phyloP scores from a whole-genome alignment of 169 alveolate species.

The Eimeria sp. region DNA sequence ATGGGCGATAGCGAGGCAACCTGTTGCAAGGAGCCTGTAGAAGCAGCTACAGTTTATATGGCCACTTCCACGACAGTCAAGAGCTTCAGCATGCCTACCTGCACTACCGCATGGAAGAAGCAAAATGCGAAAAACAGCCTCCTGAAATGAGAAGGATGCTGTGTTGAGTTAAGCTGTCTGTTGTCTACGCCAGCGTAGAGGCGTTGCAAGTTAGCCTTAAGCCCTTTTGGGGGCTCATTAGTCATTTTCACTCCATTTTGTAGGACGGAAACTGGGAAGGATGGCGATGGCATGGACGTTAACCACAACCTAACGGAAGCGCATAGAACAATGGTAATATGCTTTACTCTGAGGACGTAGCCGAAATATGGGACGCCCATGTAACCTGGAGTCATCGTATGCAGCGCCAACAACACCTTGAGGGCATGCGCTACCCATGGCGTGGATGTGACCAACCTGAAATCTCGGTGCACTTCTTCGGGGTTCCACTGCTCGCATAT shows the following conservation, averaged over 20 bases:
- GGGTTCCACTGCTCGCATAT: constrained; percentile 89
- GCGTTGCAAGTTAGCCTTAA: constrained; percentile 93
- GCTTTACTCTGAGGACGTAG: not conserved
- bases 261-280: constrained; percentile 90
- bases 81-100: constrained; percentile 87
- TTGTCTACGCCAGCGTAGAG: constrained; percentile 75
- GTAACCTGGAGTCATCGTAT: not conserved
- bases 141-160: constrained; percentile 94
- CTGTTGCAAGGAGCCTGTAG: not conserved
- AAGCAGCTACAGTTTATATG: too few relatives aligned
- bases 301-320: constrained; percentile 91
- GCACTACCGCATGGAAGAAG: constrained; percentile 98
- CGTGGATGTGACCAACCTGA: constrained; percentile 90
- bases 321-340: not conserved
- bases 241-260: constrained; percentile 96
- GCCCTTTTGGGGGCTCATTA: constrained; percentile 98
- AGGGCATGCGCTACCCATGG: not conserved
- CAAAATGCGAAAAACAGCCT: constrained; percentile 95
- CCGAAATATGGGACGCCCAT: not conserved
- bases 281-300: constrained; percentile 95
- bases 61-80: not conserved
- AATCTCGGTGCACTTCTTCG: constrained; percentile 80
- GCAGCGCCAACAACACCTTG: not conserved
- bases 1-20: constrained; percentile 93
- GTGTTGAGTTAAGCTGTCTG: constrained; percentile 86